These are phyloP conservation scores for Xylaria polymorpha DNA, from an alignment of 2,329 filamentous ascomycete species.

Conservation along the genomic window DNA sequence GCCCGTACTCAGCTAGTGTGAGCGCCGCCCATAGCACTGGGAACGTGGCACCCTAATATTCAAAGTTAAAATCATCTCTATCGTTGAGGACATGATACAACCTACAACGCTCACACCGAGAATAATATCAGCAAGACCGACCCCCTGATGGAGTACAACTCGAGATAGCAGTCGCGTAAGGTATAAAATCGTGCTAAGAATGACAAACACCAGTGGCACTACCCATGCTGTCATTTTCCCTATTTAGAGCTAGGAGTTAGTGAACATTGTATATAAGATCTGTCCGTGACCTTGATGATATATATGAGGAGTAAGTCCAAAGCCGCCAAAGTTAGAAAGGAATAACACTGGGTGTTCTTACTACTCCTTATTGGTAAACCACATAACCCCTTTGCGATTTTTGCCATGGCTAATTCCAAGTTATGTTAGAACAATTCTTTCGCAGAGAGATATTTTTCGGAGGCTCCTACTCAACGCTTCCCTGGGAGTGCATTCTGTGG, in stretches of 20 bases:
- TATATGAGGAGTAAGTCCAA: not conserved
- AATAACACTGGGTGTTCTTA: conserved; percentile 1
- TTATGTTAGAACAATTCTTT: conserved; percentile 5
- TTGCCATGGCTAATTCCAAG: conserved; percentile 23
- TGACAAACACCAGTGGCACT: conserved; percentile 27
- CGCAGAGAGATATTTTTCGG: not conserved
- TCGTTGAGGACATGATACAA: not conserved
- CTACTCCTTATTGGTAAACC: conserved; percentile 22
- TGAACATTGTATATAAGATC: not conserved
- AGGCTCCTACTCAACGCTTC: conserved; percentile 31
- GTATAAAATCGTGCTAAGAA: conserved; percentile 29
- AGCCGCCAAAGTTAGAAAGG: not conserved
- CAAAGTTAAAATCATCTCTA: not conserved
- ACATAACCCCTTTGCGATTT: conserved; percentile 25
- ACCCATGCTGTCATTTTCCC: conserved; percentile 20
- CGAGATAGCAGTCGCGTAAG: conserved; percentile 26
- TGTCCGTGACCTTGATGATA: not conserved
- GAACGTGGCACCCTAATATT: conserved; percentile 23
- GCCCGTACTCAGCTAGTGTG: conserved; percentile 8
- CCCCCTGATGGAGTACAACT: conserved; percentile 17
- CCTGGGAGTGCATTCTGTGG: conserved; percentile 20
- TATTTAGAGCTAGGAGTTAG: conserved; percentile 15
- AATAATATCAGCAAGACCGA: conserved; percentile 27
- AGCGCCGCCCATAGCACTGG: conserved; percentile 30
- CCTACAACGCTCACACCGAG: conserved; percentile 31